Conservation (phyloP, 2,329 filamentous ascomycete genomes). For the Colletotrichum paranaense region DNA sequence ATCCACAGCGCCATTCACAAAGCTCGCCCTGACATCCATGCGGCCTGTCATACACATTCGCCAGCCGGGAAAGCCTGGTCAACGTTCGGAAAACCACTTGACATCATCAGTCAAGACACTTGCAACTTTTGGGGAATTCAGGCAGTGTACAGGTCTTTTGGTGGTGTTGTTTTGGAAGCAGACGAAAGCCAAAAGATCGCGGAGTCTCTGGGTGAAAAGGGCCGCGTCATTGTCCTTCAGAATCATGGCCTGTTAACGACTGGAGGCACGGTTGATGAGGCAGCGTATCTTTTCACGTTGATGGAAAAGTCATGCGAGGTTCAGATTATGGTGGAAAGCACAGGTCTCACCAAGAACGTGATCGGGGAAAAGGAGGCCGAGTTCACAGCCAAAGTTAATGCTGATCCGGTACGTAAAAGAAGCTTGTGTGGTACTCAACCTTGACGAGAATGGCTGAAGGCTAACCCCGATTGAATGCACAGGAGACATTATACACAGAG, state of each 20-base stretch:
- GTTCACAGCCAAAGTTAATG: conserved; percentile 49
- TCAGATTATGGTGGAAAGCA: conserved; percentile 46
- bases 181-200: conserved; percentile 71
- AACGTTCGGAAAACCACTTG: conserved; percentile 65
- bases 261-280: conserved; percentile 74
- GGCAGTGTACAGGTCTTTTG: conserved; percentile 70
- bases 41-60: conserved; percentile 71
- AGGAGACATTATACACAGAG: conserved; percentile 47
- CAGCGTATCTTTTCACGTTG: conserved; percentile 69
- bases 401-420: conserved; percentile 41
- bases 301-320: conserved; percentile 46
- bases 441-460: neutral
- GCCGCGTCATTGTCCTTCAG: conserved; percentile 66
- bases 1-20: conserved; percentile 72
- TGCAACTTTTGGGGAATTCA: conserved; percentile 68
- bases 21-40: conserved; percentile 68
- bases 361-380: conserved; percentile 52
- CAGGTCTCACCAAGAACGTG: conserved; percentile 40
- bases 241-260: conserved; percentile 76
- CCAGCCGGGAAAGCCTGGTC: conserved; percentile 71
- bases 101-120: conserved; percentile 72
- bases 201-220: conserved; percentile 62
- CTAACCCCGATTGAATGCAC: neutral
- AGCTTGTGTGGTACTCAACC: neutral
- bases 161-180: conserved; percentile 70